phyloP scores from a whole-genome alignment of 1,284 basidiomycete species.

The Ganoderma multipileum region DNA sequence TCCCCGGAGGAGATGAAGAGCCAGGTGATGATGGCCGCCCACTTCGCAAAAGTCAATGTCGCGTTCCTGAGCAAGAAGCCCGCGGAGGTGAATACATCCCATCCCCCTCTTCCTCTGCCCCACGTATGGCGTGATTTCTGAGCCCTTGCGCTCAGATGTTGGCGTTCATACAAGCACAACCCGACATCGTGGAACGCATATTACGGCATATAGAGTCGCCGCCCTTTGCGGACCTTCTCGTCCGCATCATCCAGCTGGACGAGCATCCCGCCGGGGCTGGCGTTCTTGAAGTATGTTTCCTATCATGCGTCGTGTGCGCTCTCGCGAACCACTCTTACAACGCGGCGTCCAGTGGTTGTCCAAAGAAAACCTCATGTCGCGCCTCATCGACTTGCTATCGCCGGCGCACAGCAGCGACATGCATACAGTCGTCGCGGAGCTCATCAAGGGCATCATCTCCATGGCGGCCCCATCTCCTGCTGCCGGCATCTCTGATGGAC shows the following conservation, averaged over 20 bases:
- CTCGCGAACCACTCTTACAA: slow-evolving; percentile 43
- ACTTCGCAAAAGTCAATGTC: slow-evolving; percentile 90
- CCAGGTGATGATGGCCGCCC: slow-evolving; percentile 78
- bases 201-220: slow-evolving; percentile 90
- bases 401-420: slow-evolving; percentile 81
- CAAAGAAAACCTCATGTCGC: slow-evolving; percentile 83
- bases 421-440: slow-evolving; percentile 89
- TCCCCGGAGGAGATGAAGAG: slow-evolving; percentile 81
- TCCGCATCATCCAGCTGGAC: slow-evolving; percentile 93
- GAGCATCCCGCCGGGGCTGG: slow-evolving; percentile 84
- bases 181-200: slow-evolving; percentile 84
- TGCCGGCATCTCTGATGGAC: slow-evolving; percentile 67
- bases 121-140: slow-evolving; percentile 37
- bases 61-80: slow-evolving; percentile 89
- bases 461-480: slow-evolving; percentile 91
- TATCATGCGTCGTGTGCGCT: slow-evolving; percentile 38
- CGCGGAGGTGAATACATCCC: slow-evolving; percentile 71
- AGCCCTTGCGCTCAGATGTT: slow-evolving; percentile 76
- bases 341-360: slow-evolving; percentile 80
- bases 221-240: slow-evolving; percentile 91
- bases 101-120: slow-evolving; percentile 30
- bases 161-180: slow-evolving; percentile 87
- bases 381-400: slow-evolving; percentile 85
- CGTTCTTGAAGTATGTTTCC: slow-evolving; percentile 81
- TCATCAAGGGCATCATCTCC: slow-evolving; percentile 95